Conservation (phyloP, 768 basidiomycete species). For the Naganishia randhawae region DNA sequence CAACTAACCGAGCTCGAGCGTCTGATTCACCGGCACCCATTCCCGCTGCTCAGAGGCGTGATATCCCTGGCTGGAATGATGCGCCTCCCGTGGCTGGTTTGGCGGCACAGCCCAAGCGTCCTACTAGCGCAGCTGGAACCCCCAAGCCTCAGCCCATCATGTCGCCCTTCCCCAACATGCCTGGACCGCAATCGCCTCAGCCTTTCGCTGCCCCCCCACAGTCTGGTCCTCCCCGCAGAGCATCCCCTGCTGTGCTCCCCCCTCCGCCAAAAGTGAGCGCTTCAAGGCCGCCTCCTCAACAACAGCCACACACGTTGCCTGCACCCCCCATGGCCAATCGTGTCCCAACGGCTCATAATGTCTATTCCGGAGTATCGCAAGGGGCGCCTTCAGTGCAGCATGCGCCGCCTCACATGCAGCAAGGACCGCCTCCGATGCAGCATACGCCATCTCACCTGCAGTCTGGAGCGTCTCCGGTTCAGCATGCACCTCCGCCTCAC, state of each 20-base stretch:
- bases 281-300: slow-evolving; percentile 19
- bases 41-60: slow-evolving; percentile 62
- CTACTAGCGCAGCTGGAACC: slow-evolving; percentile 57
- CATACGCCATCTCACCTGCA: not conserved
- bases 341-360: slow-evolving; percentile 46
- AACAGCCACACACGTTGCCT: slow-evolving; percentile 9
- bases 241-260: slow-evolving; percentile 40
- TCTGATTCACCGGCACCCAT: slow-evolving; percentile 51
- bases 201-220: slow-evolving; percentile 22
- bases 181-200: slow-evolving; percentile 25
- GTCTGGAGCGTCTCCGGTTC: slow-evolving; percentile 26
- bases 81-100: slow-evolving; percentile 57
- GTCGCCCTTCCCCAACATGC: slow-evolving; percentile 77
- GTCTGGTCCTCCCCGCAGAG: slow-evolving; percentile 31
- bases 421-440: slow-evolving; percentile 22
- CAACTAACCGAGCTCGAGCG: slow-evolving; percentile 39
- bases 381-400: slow-evolving; percentile 30
- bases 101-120: slow-evolving; percentile 51
- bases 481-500: slow-evolving; percentile 29
- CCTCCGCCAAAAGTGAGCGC: slow-evolving; percentile 43
- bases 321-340: slow-evolving; percentile 2
- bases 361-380: slow-evolving; percentile 51
- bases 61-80: slow-evolving; percentile 86
- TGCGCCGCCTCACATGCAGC: slow-evolving; percentile 31
- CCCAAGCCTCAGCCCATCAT: slow-evolving; percentile 70